Base-by-base conservation (phyloP, 2,329 filamentous ascomycete species). In the Colletotrichum cuscutae region DNA sequence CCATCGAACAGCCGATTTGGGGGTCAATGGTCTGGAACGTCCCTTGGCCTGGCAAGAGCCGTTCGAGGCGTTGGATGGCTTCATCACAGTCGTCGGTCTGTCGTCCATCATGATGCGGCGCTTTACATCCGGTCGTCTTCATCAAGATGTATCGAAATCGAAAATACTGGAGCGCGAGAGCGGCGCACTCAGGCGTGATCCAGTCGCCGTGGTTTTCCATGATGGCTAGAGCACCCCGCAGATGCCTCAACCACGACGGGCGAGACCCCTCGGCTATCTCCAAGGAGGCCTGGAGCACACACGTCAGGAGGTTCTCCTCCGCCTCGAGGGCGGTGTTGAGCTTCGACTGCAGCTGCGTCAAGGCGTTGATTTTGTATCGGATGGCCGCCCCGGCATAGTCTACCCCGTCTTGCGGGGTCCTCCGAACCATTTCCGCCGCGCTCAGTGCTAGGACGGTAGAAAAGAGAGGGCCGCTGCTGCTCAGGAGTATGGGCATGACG, bases 201-300 rank as follows among this genome's bases (percentile, higher is more conserved):
- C 37, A 52, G 7, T 46, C 32, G 19, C 52, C n/a, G 15, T 57
- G 53, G 9, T 19, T 53, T 0, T 69, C 49, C 60, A 64, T 49
- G 6, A 69, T 69, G 13, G 49, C 67, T 52, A 69, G n/a, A 2
- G 60, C 60, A 0, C 67, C 67, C 5, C 53, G 67, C 13, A 69
- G 60, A 52, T 69, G 67, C 9, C 24, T 57, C 24, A 69, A 13
- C 60, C 60, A 69, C 11, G 60, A 56, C 7, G 60, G 67, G 0
- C 22, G 35, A 24, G 67, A 65, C 4, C 67, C 67, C 24, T 56
- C 67, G 4, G 67, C 32, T n/a, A 69, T 69, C 32, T 64, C 67
- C 9, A 69, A 6, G 1, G 67, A 69, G 1, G 67, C 67, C 60
- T 64, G 67, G 11, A 69, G 67, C n/a, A 69, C 67, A 37, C 60